A percentile compares a stretch with the other conserved stretches of the same genome.
These are phyloP conservation scores for Tetrahymena elliotti DNA, from an alignment of 73 alveolate genomes.

Conservation along the genomic window DNA sequence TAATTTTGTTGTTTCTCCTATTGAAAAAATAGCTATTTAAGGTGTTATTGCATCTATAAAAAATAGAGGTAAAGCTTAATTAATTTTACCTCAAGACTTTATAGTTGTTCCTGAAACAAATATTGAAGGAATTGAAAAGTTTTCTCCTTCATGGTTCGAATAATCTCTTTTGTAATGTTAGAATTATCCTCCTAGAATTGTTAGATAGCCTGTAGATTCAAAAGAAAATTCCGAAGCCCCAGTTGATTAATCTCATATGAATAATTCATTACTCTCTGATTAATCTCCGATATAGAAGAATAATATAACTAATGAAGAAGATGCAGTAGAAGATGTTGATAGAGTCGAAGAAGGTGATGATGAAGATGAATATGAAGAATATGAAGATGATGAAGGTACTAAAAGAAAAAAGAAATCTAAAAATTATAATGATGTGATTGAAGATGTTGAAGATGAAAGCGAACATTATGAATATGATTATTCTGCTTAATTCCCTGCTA, in stretches of 20 bases:
- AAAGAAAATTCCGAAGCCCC: background rate
- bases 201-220: background rate
- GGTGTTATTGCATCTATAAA: background rate
- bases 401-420: background rate
- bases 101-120: background rate
- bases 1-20: background rate
- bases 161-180: background rate
- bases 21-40: background rate
- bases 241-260: background rate
- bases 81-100: slow-evolving; percentile 21
- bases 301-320: background rate
- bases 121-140: slow-evolving; percentile 16
- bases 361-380: slow-evolving; percentile 5
- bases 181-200: background rate
- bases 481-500: background rate
- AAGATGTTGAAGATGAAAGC: background rate
- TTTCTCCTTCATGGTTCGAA: slow-evolving; percentile 1
- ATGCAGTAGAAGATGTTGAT: slow-evolving; percentile 12
- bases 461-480: background rate
- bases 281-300: background rate
- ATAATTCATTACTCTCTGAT: background rate
- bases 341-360: background rate
- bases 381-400: slow-evolving; percentile 7
- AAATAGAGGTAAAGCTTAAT: slow-evolving; percentile 10
- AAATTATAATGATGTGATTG: background rate